Evolutionary conservation across 108 stramenopile genomes (phyloP).

Genomic region (Fragilariopsis cylindrus): DNA sequence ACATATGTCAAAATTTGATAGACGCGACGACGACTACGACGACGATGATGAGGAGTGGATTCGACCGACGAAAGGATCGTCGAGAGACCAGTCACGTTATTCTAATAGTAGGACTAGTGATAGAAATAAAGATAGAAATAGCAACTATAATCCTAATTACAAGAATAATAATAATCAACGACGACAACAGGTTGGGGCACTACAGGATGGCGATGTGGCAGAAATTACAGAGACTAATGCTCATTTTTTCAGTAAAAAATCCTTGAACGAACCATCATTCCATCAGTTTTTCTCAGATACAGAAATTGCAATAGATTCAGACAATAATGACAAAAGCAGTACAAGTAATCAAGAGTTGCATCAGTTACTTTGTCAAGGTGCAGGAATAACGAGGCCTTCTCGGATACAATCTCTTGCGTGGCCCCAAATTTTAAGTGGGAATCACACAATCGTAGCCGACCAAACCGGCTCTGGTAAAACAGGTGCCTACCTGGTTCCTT

Average conservation of each 20-base stretch:
- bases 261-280: slow-evolving; percentile 63
- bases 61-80: too few relatives aligned
- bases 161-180: too few relatives aligned
- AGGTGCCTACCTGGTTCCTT: slow-evolving; percentile 87
- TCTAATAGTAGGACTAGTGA: too few relatives aligned
- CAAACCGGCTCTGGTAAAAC: slow-evolving; percentile 95
- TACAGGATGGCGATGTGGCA: not conserved
- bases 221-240: slow-evolving; percentile 37
- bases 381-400: slow-evolving; percentile 64
- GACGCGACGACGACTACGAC: too few relatives aligned
- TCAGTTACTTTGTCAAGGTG: slow-evolving; percentile 55
- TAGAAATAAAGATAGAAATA: too few relatives aligned
- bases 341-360: slow-evolving; percentile 26
- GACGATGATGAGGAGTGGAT: too few relatives aligned
- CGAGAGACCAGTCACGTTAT: too few relatives aligned
- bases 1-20: too few relatives aligned
- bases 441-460: slow-evolving; percentile 85
- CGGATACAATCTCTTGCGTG: slow-evolving; percentile 82
- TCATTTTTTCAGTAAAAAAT: slow-evolving; percentile 77
- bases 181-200: too few relatives aligned
- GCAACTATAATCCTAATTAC: too few relatives aligned
- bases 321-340: not conserved
- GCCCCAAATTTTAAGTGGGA: slow-evolving; percentile 63
- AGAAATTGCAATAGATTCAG: slow-evolving; percentile 8
- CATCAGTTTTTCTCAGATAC: slow-evolving; percentile 7